Evolutionary conservation across 2,329 filamentous ascomycete genomes (phyloP).

Genomic region (Graphilbum fragrans): DNA sequence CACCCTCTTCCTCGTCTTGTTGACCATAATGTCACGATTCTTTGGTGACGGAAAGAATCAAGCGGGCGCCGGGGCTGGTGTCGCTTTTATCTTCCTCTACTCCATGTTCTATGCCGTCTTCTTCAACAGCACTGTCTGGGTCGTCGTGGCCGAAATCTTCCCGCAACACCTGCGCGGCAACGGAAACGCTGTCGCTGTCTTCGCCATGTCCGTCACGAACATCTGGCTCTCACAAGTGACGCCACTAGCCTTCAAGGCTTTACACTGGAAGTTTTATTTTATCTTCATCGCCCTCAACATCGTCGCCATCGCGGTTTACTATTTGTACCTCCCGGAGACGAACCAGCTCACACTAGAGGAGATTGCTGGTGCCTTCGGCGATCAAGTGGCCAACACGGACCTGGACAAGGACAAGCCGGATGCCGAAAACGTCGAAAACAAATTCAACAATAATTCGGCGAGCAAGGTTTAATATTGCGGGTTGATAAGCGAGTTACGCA

Average conservation of each 20-base stretch:
- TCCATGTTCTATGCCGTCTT: slow-evolving; percentile 17
- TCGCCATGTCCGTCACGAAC: slow-evolving; percentile 16
- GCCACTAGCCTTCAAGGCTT: slow-evolving; percentile 15
- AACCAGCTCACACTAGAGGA: slow-evolving; percentile 20
- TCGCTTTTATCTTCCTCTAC: slow-evolving; percentile 21
- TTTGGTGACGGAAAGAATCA: slow-evolving; percentile 10
- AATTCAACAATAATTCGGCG: too few relatives aligned
- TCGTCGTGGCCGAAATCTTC: slow-evolving; percentile 23
- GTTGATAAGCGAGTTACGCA: too few relatives aligned
- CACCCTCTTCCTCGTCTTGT: slow-evolving; percentile 8
- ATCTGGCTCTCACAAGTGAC: slow-evolving; percentile 19
- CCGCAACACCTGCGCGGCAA: slow-evolving; percentile 45
- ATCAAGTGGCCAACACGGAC: too few relatives aligned
- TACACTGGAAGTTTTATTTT: slow-evolving; percentile 20
- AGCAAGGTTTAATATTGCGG: too few relatives aligned
- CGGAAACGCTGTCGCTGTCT: slow-evolving; percentile 38
- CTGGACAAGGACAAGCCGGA: too few relatives aligned
- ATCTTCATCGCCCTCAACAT: slow-evolving; percentile 20
- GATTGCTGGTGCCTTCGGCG: slow-evolving; percentile 20
- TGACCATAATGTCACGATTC: slow-evolving; percentile 14
- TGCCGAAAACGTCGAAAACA: neutral
- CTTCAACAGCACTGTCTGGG: slow-evolving; percentile 21
- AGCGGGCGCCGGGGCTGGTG: slow-evolving; percentile 12
- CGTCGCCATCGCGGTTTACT: slow-evolving; percentile 16
- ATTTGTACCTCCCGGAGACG: slow-evolving; percentile 22